Conservation (phyloP, 2,329 filamentous ascomycete genomes). For the Talaromyces sp. region DNA sequence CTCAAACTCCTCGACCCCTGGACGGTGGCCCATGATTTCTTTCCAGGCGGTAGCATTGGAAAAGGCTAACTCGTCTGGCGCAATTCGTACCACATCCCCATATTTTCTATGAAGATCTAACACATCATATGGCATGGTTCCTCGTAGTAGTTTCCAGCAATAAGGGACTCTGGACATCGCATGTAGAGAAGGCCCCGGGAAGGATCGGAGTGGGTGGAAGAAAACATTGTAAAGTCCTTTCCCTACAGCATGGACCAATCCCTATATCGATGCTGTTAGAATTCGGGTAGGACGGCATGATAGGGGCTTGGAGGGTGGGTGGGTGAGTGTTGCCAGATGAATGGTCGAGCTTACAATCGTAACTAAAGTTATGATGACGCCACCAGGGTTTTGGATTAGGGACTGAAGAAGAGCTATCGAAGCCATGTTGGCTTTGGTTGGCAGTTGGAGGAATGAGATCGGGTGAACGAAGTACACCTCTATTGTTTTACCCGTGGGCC, state of each 20-base stretch:
- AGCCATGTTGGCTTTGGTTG: not conserved
- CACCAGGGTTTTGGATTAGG: not conserved
- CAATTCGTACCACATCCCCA: constrained; percentile 33
- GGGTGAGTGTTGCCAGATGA: not conserved
- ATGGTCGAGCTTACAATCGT: not conserved
- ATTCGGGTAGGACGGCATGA: not conserved
- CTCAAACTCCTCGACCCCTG: not conserved
- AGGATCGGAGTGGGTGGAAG: constrained; percentile 4
- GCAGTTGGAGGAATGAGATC: not conserved
- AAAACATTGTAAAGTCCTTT: constrained; percentile 5
- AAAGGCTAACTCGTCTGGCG: constrained; percentile 30
- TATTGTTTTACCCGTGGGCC: not conserved
- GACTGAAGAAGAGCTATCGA: not conserved
- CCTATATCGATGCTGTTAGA: not conserved
- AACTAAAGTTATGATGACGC: not conserved
- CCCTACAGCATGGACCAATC: constrained; percentile 2
- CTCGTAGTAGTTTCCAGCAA: constrained; percentile 2
- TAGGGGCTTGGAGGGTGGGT: not conserved
- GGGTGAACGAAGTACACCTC: not conserved
- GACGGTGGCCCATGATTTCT: constrained; percentile 23
- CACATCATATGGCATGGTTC: constrained; percentile 23
- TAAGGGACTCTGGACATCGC: constrained; percentile 2
- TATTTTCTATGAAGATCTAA: constrained; percentile 29
- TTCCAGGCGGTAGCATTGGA: constrained; percentile 27
- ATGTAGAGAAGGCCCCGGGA: constrained; percentile 1